Base-by-base conservation (phyloP, 1,139 yeast genomes). In the Magnusiomyces ingens region DNA sequence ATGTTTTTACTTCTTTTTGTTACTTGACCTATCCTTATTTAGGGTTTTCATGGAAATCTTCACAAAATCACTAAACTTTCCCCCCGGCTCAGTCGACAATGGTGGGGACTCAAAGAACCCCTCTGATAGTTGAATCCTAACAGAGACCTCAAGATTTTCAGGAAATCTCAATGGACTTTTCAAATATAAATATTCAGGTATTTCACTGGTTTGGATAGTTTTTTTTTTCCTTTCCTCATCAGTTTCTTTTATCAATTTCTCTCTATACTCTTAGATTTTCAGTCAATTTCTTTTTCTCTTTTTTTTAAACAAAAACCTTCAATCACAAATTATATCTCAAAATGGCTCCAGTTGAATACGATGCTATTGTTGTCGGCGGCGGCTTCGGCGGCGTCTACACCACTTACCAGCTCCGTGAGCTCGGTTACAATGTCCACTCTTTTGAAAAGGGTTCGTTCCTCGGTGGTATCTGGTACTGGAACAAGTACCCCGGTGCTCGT, bases 391-490 rank as follows among this genome's bases (percentile, higher is more conserved):
- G 81, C 6, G 64, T 77, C 55, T 71, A 67, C 65, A 56, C 66
- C 67, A 52, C 64, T 65, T 51, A 68, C 67, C 50, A 65, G 67
- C 40, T 65, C 69, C 59, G 71, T 67, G 44, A 71, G 61, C 49
- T 63, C 65, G 49, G 80, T 69, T 62, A 69, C 69, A 58, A 70
- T 62, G 57, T 55, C 29, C 63, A 56, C 21, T 65, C 76, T 5
- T 76, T 73, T 56, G 82, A 78, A 56, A 73, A 73, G 57, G 78
- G 74, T 55, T 68, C 65, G 50, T 66, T 71, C 50, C 69, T 76
- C 56, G 81, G 81, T n/a, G 81, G 82, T 3, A 76, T 80, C 41
- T 78, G 82, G 82, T 74, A 71, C 63, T 78, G 79, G 50, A 78
- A 78, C 59, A 70, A 78, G 2, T 78, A 78, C 58, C 82, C 81